phyloP scores from a whole-genome alignment of 495 filamentous ascomycete genomes.

The Lophiostoma macrostomum region DNA sequence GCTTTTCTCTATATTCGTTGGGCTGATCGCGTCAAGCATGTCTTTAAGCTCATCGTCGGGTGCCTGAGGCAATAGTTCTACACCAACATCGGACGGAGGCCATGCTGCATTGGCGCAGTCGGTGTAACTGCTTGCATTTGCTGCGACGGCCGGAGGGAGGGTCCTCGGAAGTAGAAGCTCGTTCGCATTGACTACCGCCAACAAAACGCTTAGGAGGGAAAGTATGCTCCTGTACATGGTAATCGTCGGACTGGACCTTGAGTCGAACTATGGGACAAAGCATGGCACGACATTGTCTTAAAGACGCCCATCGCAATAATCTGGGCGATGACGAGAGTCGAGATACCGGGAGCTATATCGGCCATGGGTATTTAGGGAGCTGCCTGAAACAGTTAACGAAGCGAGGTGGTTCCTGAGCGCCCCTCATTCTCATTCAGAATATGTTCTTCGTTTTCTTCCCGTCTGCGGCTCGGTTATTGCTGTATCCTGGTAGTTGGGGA shows the following conservation, averaged over 20 bases:
- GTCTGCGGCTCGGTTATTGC: slow-evolving; percentile 18
- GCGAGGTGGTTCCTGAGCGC: slow-evolving; percentile 17
- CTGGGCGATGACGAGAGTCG: slow-evolving; percentile 8
- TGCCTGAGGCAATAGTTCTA: slow-evolving; percentile 44
- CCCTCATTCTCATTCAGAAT: slow-evolving; percentile 19
- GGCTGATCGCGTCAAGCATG: slow-evolving; percentile 45
- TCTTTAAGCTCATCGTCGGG: slow-evolving; percentile 46
- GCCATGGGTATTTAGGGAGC: slow-evolving; percentile 12
- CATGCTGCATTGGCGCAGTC: slow-evolving; percentile 35
- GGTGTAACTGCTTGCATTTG: slow-evolving; percentile 17
- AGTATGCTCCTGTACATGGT: slow-evolving; percentile 3
- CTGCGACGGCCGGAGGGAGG: slow-evolving; percentile 15
- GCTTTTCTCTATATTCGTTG: slow-evolving; percentile 45
- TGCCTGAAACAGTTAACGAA: slow-evolving; percentile 10
- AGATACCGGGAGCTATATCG: slow-evolving; percentile 1
- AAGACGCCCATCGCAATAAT: neutral
- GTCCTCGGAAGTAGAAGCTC: slow-evolving; percentile 5
- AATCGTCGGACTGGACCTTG: neutral
- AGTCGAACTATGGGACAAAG: neutral
- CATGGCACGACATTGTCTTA: neutral
- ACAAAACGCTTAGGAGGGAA: neutral
- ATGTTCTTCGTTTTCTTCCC: slow-evolving; percentile 1
- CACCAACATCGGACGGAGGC: slow-evolving; percentile 39
- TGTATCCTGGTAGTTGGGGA: slow-evolving; percentile 1
- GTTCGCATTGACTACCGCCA: slow-evolving; percentile 17